phyloP scores from a whole-genome alignment of 2,329 filamentous ascomycete species.

The Davidsoniella eucalypti region DNA sequence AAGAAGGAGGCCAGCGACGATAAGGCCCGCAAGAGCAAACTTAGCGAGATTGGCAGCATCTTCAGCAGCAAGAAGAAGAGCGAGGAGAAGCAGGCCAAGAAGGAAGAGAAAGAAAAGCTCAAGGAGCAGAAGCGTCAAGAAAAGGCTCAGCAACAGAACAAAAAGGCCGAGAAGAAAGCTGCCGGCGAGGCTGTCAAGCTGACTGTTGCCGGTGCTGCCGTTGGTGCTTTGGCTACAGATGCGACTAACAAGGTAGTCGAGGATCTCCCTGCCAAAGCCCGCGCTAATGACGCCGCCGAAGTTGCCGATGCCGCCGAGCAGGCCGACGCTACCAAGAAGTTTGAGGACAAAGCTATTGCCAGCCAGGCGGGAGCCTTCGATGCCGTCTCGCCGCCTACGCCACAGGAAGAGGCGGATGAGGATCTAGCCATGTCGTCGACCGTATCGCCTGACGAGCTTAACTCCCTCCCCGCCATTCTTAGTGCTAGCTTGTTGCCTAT shows the following conservation, averaged over 20 bases:
- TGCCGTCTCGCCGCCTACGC: not conserved
- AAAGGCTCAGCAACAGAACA: conserved; percentile 21
- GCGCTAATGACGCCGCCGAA: not conserved
- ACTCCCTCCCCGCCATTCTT: not conserved
- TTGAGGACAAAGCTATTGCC: not conserved
- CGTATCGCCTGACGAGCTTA: conserved; percentile 3
- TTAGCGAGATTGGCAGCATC: conserved; percentile 50
- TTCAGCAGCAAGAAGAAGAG: conserved; percentile 44
- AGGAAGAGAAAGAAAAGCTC: conserved; percentile 33
- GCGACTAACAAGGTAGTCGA: not conserved
- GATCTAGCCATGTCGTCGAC: conserved; percentile 1
- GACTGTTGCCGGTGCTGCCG: not conserved
- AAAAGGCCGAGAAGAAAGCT: conserved; percentile 15
- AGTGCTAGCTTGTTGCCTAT: conserved; percentile 1
- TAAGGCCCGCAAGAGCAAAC: conserved; percentile 42
- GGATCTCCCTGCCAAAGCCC: not conserved
- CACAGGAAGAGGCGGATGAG: not conserved
- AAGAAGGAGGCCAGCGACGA: conserved; percentile 62
- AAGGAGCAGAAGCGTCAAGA: conserved; percentile 31
- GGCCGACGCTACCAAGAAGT: not conserved
- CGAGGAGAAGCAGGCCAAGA: conserved; percentile 40
- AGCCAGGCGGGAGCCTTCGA: not conserved
- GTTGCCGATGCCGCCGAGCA: not conserved
- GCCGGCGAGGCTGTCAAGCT: conserved; percentile 16
- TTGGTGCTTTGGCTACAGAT: not conserved